phyloP scores from a whole-genome alignment of 768 basidiomycete genomes.

The Hericium coralloides region DNA sequence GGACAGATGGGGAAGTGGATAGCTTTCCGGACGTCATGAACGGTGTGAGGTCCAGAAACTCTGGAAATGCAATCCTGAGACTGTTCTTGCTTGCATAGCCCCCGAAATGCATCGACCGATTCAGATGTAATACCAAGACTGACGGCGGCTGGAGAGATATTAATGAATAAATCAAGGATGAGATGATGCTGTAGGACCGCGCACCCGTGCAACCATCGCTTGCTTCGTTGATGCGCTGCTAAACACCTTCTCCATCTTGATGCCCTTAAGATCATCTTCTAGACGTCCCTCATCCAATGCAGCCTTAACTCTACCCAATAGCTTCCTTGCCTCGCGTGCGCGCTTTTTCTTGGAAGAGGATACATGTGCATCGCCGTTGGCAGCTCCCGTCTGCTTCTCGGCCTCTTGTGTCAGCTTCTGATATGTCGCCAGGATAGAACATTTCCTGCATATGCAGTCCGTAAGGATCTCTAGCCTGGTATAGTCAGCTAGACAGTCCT shows the following conservation, averaged over 20 bases:
- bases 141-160: slow-evolving; percentile 59
- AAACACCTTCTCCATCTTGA: slow-evolving; percentile 69
- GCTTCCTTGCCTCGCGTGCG: slow-evolving; percentile 58
- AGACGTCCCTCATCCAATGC: slow-evolving; percentile 69
- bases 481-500: slow-evolving; percentile 83
- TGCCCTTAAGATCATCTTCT: slow-evolving; percentile 76
- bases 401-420: slow-evolving; percentile 54
- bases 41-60: slow-evolving; percentile 82
- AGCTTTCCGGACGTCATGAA: slow-evolving; percentile 79
- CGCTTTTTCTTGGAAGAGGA: slow-evolving; percentile 70
- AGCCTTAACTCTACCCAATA: slow-evolving; percentile 49
- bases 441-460: slow-evolving; percentile 91
- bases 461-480: slow-evolving; percentile 79
- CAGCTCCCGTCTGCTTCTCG: slow-evolving; percentile 35
- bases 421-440: slow-evolving; percentile 76
- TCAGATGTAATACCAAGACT: slow-evolving; percentile 83
- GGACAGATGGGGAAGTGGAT: slow-evolving; percentile 55
- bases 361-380: slow-evolving; percentile 29
- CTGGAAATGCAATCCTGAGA: slow-evolving; percentile 73
- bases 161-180: neutral
- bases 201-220: slow-evolving; percentile 83
- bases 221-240: slow-evolving; percentile 78
- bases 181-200: slow-evolving; percentile 20
- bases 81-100: slow-evolving; percentile 75
- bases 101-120: slow-evolving; percentile 82